phyloP scores from a whole-genome alignment of 768 basidiomycete species.

The Mycena leptocephala region DNA sequence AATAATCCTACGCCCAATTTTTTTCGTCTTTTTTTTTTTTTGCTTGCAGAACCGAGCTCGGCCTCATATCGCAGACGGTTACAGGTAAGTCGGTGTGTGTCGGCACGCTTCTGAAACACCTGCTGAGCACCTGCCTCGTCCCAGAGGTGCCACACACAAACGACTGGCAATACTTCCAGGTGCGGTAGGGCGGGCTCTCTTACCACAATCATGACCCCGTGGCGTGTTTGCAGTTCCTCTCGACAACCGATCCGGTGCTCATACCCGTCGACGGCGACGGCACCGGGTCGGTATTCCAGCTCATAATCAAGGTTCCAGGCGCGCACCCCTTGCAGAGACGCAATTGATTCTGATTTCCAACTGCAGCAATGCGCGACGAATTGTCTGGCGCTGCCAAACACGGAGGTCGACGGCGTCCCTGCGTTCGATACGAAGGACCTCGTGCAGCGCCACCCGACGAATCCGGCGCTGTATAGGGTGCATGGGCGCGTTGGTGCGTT shows the following conservation, averaged over 20 bases:
- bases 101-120: background rate
- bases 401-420: constrained; percentile 9
- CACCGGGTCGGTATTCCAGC: constrained; percentile 6
- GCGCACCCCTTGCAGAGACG: no score
- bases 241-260: background rate
- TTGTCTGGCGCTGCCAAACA: background rate
- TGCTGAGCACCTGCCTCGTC: background rate
- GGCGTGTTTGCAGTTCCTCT: background rate
- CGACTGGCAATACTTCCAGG: constrained; percentile 20
- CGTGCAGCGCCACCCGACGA: background rate
- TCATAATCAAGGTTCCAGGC: constrained; percentile 23
- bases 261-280: constrained; percentile 12
- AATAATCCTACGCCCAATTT: no score
- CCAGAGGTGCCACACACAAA: background rate
- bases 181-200: no score
- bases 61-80: background rate
- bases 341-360: background rate
- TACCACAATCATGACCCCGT: background rate
- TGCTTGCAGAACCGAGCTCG: background rate
- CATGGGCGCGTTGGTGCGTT: constrained; percentile 9
- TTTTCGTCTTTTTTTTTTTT: no score
- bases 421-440: constrained; percentile 2
- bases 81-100: background rate
- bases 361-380: background rate
- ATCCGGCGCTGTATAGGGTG: background rate